Evolutionary conservation across 768 basidiomycete species (phyloP), one percentile per base, ranked within the genome.

Genomic region (Strobilomyces dryophilus): DNA sequence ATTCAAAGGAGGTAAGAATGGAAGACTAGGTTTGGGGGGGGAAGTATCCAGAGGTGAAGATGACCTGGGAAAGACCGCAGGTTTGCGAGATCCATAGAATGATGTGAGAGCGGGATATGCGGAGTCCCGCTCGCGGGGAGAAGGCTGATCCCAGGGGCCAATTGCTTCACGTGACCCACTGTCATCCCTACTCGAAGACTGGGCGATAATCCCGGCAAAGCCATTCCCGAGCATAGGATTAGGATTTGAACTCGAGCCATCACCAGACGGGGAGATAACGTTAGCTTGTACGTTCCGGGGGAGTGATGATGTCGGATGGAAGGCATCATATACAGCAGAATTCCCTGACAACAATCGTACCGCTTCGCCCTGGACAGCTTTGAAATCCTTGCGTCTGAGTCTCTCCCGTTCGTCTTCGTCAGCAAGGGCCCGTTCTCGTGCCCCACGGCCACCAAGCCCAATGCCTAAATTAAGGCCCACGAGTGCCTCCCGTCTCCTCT

Each of bases 301-400:
- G 24, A 63, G 26, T 8, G 63, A 17, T 1, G 74, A 75, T 1
- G 85, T 78, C 1, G 84, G 81, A 65, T 91, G 85, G 73, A 92
- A 93, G 2, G 89, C 85, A 61, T 93, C 90, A 64, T 81, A 92
- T 1, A 86, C 79, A 21, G 74, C 73, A 3, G 79, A 64, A 58
- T 73, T 71, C 45, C 69, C 70, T 47, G 74, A 66, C 8, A 78
- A 60, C 49, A 79, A 60, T 18, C 68, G 62, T 20, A 74, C 72
- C 40, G 65, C 69, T 43, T 69, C 68, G 2, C 69, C 70, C 24
- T 79, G 70, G 41, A 45, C 40, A 29, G 72, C 70, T 34, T 77
- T 74, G 54, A 75, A 71, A 45, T 79, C 79, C 66, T 79, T 84
- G 62, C 79, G 80, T 51, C 84, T 73, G 58, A 76, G 69, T 54